Conservation (phyloP, 2,329 filamentous ascomycete genomes). For the Rhynchosporium graminicola region DNA sequence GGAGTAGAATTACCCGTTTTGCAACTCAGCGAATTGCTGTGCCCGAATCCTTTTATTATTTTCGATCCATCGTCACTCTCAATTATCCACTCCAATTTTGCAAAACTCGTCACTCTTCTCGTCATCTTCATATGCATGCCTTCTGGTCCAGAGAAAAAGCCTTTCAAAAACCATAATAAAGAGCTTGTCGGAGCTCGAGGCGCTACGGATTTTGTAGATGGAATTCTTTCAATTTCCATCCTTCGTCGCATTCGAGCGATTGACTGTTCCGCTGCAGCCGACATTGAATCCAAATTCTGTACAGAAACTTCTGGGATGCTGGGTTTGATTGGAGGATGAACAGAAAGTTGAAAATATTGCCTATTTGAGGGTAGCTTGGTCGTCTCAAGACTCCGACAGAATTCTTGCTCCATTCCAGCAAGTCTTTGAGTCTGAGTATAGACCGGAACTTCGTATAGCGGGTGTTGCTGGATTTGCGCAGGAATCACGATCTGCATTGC, state of each 20-base stretch:
- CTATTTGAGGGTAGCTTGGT: neutral
- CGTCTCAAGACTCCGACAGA: neutral
- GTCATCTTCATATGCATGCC: slow-evolving; percentile 26
- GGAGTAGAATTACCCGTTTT: slow-evolving; percentile 18
- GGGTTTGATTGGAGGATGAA: neutral
- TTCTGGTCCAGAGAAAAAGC: slow-evolving; percentile 16
- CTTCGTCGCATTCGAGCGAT: neutral
- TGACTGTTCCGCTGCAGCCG: neutral
- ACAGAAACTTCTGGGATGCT: neutral
- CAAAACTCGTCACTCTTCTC: slow-evolving; percentile 17
- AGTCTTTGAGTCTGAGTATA: neutral
- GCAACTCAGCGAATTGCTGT: slow-evolving; percentile 22
- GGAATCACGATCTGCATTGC: slow-evolving; percentile 5
- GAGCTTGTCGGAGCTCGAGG: neutral
- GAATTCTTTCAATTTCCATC: slow-evolving; percentile 6
- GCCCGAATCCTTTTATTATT: slow-evolving; percentile 15
- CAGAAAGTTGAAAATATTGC: neutral
- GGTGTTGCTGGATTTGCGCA: neutral
- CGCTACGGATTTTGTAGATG: neutral
- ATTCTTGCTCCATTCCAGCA: neutral
- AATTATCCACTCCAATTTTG: slow-evolving; percentile 25
- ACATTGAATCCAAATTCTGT: neutral
- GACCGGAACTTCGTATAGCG: neutral
- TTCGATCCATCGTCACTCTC: slow-evolving; percentile 11
- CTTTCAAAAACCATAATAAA: slow-evolving; percentile 13